Percentiles rank a stretch among this genome's conserved stretches.
Evolutionary conservation across 202 grass and related monocot genomes (phyloP).

Genomic region (Musa balbisiana): DNA sequence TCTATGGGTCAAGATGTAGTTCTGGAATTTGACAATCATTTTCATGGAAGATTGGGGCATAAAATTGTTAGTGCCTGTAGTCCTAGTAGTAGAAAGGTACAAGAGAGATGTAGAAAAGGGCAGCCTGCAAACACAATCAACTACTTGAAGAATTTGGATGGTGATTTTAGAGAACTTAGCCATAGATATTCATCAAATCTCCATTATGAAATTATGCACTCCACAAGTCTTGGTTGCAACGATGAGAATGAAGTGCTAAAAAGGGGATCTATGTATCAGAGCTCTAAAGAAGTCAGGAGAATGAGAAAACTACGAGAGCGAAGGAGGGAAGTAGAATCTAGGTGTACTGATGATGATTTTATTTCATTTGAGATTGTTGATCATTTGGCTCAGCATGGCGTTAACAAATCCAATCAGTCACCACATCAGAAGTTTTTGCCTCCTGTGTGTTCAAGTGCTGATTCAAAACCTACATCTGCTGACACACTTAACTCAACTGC

Average conservation of each 20-base stretch:
- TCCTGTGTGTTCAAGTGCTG: constrained; percentile 10
- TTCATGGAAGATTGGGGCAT: constrained; percentile 15
- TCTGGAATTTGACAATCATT: constrained; percentile 26
- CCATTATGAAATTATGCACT: constrained; percentile 79
- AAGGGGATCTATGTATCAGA: constrained; percentile 82
- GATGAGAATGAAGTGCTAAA: constrained; percentile 41
- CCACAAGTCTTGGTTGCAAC: constrained; percentile 26
- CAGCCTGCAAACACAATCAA: constrained; percentile 23
- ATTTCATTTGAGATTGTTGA: constrained; percentile 55
- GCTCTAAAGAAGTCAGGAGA: constrained; percentile 66
- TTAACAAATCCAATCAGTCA: constrained; percentile 27
- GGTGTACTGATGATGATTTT: constrained; percentile 29
- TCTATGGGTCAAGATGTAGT: constrained; percentile 58
- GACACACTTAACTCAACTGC: constrained; percentile 15
- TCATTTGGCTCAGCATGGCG: constrained; percentile 37
- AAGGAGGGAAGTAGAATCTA: constrained; percentile 50
- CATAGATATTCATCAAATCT: constrained; percentile 47
- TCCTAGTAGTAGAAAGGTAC: constrained; percentile 27
- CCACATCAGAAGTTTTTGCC: constrained; percentile 12
- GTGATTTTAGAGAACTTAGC: constrained; percentile 26
- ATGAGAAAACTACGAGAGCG: constrained; percentile 51
- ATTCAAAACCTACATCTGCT: constrained; percentile 27
- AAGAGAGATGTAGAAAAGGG: constrained; percentile 37
- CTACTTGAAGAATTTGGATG: constrained; percentile 50
- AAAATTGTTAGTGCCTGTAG: constrained; percentile 24